A percentile compares a stretch with the other conserved stretches of the same genome.
These are phyloP conservation scores for Leishmania braziliensis DNA, from an alignment of 208 protist genomes.

Conservation along the genomic window DNA sequence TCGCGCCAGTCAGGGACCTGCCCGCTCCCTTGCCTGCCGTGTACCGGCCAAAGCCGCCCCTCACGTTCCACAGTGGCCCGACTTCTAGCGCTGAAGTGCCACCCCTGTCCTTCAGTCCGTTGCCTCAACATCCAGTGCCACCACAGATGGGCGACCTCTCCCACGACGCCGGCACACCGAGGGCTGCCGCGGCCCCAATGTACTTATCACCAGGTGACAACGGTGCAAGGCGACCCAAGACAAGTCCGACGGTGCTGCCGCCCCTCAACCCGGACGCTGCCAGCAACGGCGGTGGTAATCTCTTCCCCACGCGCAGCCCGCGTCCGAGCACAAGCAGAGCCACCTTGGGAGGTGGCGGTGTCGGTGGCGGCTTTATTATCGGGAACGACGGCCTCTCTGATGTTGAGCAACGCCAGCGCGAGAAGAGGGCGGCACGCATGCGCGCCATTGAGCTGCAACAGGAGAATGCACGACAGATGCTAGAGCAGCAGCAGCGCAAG, in stretches of 20 bases:
- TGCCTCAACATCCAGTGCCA: conserved; percentile 10
- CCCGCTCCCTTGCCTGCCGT: conserved; percentile 40
- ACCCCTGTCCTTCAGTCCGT: neutral
- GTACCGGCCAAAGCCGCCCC: conserved; percentile 45
- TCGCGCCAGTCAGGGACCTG: conserved; percentile 31
- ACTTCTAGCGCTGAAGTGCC: neutral
- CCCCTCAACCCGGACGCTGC: conserved; percentile 2
- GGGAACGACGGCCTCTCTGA: conserved; percentile 34
- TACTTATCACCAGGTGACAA: conserved; percentile 12
- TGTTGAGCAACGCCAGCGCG: conserved; percentile 22
- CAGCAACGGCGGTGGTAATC: neutral
- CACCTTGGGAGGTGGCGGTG: conserved; percentile 2
- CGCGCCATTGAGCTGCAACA: conserved; percentile 71
- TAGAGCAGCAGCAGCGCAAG: conserved; percentile 52
- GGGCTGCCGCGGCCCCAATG: conserved; percentile 8
- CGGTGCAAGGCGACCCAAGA: conserved; percentile 6
- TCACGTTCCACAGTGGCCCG: conserved; percentile 33
- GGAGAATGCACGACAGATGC: conserved; percentile 71
- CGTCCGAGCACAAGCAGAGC: conserved; percentile 18
- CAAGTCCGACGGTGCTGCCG: conserved; percentile 24
- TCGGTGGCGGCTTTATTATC: conserved; percentile 18
- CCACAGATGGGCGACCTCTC: neutral
- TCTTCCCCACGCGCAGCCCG: conserved; percentile 6
- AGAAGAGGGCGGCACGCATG: conserved; percentile 41
- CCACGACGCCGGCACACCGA: neutral